Base-by-base conservation (phyloP, 148 eudicot species). In the Nyssa sinensis region DNA sequence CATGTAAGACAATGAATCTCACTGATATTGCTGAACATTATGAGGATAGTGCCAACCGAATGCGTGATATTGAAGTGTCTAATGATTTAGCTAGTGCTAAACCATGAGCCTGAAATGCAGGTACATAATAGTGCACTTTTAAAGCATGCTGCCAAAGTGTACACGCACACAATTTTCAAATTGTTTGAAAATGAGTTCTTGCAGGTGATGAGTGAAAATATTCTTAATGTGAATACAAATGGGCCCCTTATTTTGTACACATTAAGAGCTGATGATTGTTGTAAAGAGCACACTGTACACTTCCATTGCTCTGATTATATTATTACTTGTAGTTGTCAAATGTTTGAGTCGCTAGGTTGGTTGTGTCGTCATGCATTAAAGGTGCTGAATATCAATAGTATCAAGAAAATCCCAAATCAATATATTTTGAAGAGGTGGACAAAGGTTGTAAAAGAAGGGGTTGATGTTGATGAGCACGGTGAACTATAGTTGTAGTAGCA, bases 121-220 rank as follows among this genome's bases (percentile, higher is more conserved):
- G n/a, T 63, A 5, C 37, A 37, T 2, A 21, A 21, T 29, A 63
- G 31, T 63, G 12, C 9, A 7, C 4, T 63, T 29, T 29, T 62
- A 24, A 62, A 62, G 7, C 65, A 62, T 62, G 65, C 29, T 4
- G 24, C 62, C 16, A n/a, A 21, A 7, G 62, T 58, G 10, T 58
- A 58, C 24, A 58, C 62, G 19, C 25, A 23, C 7, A 62, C 23
- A 25, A 27, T 62, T 23, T 62, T 62, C 25, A 62, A 62, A 25
- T n/a, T 62, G 65, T 62, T 62, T 62, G 29, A 62, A 62, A 16
- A 62, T 62, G 65, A 62, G 27, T 58, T 58, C 24, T 58, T 58
- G n/a, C 62, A 58, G 24, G n/a, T 28, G 7, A 60, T 60, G 64
- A 19, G 37, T 4, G 29, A 21, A 29, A 63, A 7, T 29, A 29